phyloP scores from a whole-genome alignment of 2,329 filamentous ascomycete genomes.

The Thermothelomyces thermophilus region DNA sequence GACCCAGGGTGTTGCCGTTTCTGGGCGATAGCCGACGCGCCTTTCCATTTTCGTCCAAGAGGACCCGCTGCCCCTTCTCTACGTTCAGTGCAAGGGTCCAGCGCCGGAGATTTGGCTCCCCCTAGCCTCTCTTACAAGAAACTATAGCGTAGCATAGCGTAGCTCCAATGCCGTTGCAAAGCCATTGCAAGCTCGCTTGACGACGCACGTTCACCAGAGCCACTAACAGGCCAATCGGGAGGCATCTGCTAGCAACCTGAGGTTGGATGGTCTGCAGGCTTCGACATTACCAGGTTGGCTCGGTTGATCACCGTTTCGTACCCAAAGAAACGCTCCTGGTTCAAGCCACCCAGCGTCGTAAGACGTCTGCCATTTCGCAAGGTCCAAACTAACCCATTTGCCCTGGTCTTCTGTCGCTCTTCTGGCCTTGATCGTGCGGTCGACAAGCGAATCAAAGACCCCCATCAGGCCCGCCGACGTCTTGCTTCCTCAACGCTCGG shows the following conservation, averaged over 20 bases:
- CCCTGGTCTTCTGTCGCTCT: constrained; percentile 11
- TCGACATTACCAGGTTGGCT: background rate
- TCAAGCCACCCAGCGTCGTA: constrained; percentile 13
- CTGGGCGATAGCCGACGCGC: constrained; percentile 1
- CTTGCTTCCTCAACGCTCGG: constrained; percentile 7
- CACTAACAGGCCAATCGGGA: background rate
- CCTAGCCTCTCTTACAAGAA: background rate
- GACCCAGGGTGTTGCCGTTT: constrained; percentile 6
- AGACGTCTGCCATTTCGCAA: constrained; percentile 6
- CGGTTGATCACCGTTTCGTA: constrained; percentile 17
- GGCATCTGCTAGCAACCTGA: background rate
- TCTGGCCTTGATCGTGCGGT: constrained; percentile 9
- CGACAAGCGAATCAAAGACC: background rate
- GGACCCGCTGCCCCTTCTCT: background rate
- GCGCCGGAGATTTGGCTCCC: background rate
- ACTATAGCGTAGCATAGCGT: too few species aligned
- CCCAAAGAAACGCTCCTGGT: constrained; percentile 12
- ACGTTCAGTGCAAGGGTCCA: background rate
- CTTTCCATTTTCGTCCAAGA: background rate
- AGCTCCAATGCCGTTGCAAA: background rate
- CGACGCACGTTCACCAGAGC: background rate
- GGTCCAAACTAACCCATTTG: constrained; percentile 4
- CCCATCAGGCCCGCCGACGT: background rate
- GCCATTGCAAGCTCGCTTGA: background rate
- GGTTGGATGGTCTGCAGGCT: background rate